Base-by-base conservation (phyloP, 2,329 filamentous ascomycete genomes). In the Paramyrothecium roridum region DNA sequence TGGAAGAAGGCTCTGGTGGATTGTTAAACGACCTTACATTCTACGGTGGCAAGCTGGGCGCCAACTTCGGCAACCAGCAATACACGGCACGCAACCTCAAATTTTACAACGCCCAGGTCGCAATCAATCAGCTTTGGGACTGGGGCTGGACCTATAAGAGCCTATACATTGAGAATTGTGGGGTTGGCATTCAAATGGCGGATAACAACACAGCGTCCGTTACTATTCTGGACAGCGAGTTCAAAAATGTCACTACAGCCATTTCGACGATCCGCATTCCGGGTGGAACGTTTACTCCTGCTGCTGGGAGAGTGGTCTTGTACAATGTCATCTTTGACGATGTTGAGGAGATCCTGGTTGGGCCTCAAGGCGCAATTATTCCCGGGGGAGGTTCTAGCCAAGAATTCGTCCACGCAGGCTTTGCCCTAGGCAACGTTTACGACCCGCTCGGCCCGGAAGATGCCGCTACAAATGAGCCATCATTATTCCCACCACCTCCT, bases 71-170 rank as follows among this genome's bases (percentile, higher is more conserved):
- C 20, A 88, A 87, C 64, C 86, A 90, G 70, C 88, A 91, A 66
- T 91, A 89, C 67, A 89, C 86, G 17, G 84, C 85, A 51, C 80
- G 86, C 23, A 89, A 90, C 65, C 65, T 89, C 61, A 85, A 79
- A 19, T 88, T 91, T 71, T 82, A 81, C 62, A 77, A 80, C 57
- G 82, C 84, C 61, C 75, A 85, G 62, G 88, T 85, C 11, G 89
- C 85, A 49, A 84, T 91, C 56, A 82, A 80, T 67, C 86, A 90
- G 76, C 81, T 87, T 58, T 91, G 88, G 88, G 83, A 88, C 67
- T 91, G 88, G 89, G 82, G 84, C 1, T 91, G 87, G 85, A 87
- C 84, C 6, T 89, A 89, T 75, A 88, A 89, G 71, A 84, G 81
- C 21, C 67, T 89, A 19, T 75, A 71, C 22, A 83, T 90, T 69